Base-by-base conservation (phyloP, 208 protist species). In the Trypanosoma grayi region DNA sequence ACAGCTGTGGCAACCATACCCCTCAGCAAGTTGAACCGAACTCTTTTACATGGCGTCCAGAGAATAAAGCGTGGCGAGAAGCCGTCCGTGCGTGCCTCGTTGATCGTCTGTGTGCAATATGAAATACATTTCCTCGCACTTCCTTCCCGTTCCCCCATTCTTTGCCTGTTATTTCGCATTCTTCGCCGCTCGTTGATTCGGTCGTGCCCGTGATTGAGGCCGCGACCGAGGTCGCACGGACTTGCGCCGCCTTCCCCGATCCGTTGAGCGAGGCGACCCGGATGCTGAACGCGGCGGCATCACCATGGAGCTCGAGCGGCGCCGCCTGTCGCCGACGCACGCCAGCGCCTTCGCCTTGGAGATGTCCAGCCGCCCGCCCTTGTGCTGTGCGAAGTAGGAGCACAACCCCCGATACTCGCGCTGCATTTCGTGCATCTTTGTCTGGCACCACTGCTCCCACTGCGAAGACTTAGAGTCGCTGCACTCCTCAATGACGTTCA, bases 401-500 rank as follows among this genome's bases (percentile, higher is more conserved):
- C 59, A 66, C 37, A 78, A 20, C 20, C 66, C 24, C 2, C 65
- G 69, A 47, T 63, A 70, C 60, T 82, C 72, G 28, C 43, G 39
- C 31, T 79, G 57, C 33, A 68, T 66, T 28, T 67, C 55, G 13
- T 78, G 64, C 28, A 81, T 39, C 44, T 74, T 53, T 24, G 33
- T 22, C 0, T 72, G 27, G 61, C 81, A 87, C 70, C 75, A 78
- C 52, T 65, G 13, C 30, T 76, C 40, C 56, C 81, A 84, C 41
- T 70, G 44, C n/a, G 59, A 39, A 3, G 76, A 60, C 20, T 77
- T 65, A 11, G 57, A 45, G 33, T 73, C 39, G 66, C 64, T 77
- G 66, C 85, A 91, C 73, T 95, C 89, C 24, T 70, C 60, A 53
- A 91, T 73, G 27, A 95, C 79, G 44, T 78, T 87, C 58, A 83